Base-by-base conservation (phyloP, 805 yeast species). In the Teunomyces funiuensis region DNA sequence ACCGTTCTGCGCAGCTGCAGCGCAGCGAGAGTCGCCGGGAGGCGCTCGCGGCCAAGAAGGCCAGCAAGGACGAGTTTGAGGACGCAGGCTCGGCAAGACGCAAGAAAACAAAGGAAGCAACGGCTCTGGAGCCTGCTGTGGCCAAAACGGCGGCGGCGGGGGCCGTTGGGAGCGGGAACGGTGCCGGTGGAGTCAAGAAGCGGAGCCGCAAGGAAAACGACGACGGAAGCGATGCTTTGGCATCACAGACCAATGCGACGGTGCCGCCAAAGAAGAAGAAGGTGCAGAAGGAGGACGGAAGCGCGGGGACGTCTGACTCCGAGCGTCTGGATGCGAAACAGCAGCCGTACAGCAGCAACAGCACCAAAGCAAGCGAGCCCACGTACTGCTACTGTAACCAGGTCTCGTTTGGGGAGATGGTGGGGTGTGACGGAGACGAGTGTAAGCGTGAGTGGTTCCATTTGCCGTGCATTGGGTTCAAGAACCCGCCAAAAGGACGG, bases 361-460 rank as follows among this genome's bases (percentile, higher is more conserved):
- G 5, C 15, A 17, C 25, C 26, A 16, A 34, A 29, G 39, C 38
- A 15, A 38, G 41, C 40, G 97, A 90, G 55, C 96, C 95, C 0
- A 79, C 89, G 2, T 91, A 91, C 61, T 93, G 99, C 63, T 90
- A 91, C 67, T 93, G 99, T 67, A 88, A 89, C 60, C 97, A 90
- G 60, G 96, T 90, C 0, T 91, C 97, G 4, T 93, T 86, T 59
- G 99, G 99, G 14, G 98, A 93, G 57, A 93, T 93, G 99, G 97
- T 93, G 45, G 99, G 96, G 2, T 93, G 99, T 66, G 99, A 93
- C 57, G 97, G 97, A 9, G 90, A 87, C 26, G 80, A 83, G 44
- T 91, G 98, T 69, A 82, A 82, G 59, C 73, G 88, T 41, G 98
- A 90, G 62, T 90, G 98, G 98, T 90, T 90, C 66, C 98, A 90